Evolutionary conservation across 768 basidiomycete species (phyloP).

Genomic region (Lactarius vividus): DNA sequence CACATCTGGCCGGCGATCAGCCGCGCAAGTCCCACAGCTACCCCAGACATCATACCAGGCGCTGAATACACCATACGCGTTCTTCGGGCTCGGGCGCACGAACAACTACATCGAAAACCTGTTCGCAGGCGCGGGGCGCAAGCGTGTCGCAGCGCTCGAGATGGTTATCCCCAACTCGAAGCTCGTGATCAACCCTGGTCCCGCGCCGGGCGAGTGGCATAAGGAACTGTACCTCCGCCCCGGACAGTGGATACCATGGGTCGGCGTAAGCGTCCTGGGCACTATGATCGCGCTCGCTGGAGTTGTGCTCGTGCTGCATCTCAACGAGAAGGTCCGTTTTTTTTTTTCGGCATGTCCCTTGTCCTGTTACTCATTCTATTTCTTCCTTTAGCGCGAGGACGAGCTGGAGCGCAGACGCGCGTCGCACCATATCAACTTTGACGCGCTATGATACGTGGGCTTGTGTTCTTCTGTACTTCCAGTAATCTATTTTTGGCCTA

Average conservation of each 20-base stretch:
- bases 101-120: constrained; percentile 99
- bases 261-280: constrained; percentile 81
- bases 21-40: constrained; percentile 92
- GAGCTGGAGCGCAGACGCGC: constrained; percentile 84
- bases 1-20: constrained; percentile 80
- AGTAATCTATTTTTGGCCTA: not conserved
- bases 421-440: constrained; percentile 97
- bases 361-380: not conserved
- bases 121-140: constrained; percentile 87
- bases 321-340: constrained; percentile 82
- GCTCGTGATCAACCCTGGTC: constrained; percentile 85
- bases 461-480: not conserved
- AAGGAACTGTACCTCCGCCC: constrained; percentile 88
- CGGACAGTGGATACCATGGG: constrained; percentile 97
- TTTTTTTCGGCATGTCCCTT: not conserved
- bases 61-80: constrained; percentile 87
- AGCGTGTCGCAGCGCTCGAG: constrained; percentile 90
- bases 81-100: constrained; percentile 94
- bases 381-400: constrained; percentile 71
- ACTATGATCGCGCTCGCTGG: constrained; percentile 70
- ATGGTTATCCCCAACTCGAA: constrained; percentile 98
- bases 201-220: constrained; percentile 66
- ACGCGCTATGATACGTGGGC: constrained; percentile 62
- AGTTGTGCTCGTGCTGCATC: constrained; percentile 82
- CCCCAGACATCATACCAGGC: constrained; percentile 92